phyloP scores from a whole-genome alignment of 257 asterid species.

The Striga asiatica region DNA sequence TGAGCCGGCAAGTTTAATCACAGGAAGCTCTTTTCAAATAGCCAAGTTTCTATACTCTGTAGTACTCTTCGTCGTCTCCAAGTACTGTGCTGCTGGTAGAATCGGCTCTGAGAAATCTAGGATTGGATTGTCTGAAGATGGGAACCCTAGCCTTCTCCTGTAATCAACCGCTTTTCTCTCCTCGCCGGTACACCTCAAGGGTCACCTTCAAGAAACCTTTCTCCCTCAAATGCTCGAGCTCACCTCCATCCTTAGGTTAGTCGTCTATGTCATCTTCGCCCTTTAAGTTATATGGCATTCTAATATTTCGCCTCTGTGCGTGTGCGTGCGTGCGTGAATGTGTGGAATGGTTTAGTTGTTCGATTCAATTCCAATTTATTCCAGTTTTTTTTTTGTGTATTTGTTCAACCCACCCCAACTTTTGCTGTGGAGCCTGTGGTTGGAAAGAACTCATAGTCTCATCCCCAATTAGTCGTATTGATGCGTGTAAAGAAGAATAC shows the following conservation, averaged over 20 bases:
- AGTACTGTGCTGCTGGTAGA: no score
- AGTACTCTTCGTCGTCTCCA: no score
- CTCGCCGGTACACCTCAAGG: constrained; percentile 21
- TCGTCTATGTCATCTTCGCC: neutral
- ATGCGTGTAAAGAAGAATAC: no score
- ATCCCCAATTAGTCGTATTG: no score
- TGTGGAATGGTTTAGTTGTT: neutral
- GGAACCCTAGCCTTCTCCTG: constrained; percentile 36
- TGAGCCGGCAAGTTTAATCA: no score
- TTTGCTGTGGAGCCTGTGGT: neutral
- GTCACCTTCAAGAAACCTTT: constrained; percentile 22
- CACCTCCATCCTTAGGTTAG: constrained; percentile 41
- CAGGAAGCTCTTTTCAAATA: no score
- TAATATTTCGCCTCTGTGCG: no score
- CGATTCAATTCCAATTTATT: neutral
- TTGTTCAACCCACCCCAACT: no score
- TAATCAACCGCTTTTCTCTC: constrained; percentile 21
- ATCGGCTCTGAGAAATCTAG: no score
- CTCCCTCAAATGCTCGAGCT: constrained; percentile 41
- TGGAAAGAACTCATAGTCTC: neutral
- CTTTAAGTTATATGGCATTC: neutral
- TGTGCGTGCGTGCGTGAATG: no score
- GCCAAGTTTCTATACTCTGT: no score
- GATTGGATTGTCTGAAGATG: no score
- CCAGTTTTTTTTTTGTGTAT: neutral